A percentile compares a stretch with the other conserved stretches of the same genome.
These are phyloP conservation scores for Rhizopus microsporus DNA, from an alignment of 371 early-diverging fungal species.

Conservation along the genomic window DNA sequence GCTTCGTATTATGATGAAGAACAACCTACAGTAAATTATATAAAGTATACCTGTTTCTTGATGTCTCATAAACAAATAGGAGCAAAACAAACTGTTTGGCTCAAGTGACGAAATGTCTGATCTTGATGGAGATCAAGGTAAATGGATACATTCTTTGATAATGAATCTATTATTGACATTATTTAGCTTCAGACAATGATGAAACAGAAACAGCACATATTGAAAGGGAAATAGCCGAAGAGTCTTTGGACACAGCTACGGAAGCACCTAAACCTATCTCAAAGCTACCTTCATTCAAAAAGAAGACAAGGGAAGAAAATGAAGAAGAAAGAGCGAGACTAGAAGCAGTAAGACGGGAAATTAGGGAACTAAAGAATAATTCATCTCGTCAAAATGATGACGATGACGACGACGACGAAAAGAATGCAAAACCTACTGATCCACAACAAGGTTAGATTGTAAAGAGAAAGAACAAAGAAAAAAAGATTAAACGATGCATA, in stretches of 20 bases:
- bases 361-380: constrained; percentile 29
- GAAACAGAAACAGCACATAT: constrained; percentile 5
- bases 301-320: constrained; percentile 28
- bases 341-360: constrained; percentile 37
- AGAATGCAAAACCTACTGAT: constrained; percentile 22
- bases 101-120: constrained; percentile 43
- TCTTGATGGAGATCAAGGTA: constrained; percentile 51
- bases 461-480: neutral
- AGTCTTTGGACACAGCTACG: neutral
- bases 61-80: constrained; percentile 5
- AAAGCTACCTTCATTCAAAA: constrained; percentile 51
- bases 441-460: constrained; percentile 34
- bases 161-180: neutral
- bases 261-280: constrained; percentile 10
- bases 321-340: constrained; percentile 40
- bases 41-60: neutral
- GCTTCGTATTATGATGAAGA: constrained; percentile 15
- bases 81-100: constrained; percentile 23
- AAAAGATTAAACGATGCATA: neutral
- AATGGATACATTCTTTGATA: neutral
- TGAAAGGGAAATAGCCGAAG: constrained; percentile 5
- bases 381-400: constrained; percentile 8
- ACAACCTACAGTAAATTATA: constrained; percentile 12
- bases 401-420: constrained; percentile 28
- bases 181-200: constrained; percentile 24